These are phyloP conservation scores for Rugonectria rugulosa DNA, from an alignment of 2,329 filamentous ascomycete species.

Conservation along the genomic window DNA sequence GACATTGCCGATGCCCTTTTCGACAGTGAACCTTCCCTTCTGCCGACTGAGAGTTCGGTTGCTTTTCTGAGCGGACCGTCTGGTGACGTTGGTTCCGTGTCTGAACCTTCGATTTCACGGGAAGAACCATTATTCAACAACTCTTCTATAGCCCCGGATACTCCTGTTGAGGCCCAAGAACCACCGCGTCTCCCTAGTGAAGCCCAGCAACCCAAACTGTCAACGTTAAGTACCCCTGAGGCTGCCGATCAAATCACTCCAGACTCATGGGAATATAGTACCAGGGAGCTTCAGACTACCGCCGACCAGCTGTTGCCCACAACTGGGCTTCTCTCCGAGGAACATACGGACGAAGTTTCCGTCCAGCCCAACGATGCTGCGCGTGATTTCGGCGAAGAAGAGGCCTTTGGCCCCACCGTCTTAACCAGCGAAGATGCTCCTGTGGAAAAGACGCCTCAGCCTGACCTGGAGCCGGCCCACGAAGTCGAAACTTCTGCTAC, in stretches of 20 bases:
- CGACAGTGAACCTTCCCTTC: background rate
- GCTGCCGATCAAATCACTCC: background rate
- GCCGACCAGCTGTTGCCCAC: background rate
- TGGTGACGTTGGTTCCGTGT: too few relatives aligned
- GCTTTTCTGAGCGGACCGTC: too few relatives aligned
- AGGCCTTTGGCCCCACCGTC: background rate
- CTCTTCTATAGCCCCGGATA: background rate
- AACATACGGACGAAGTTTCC: background rate
- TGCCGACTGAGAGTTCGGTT: too few relatives aligned
- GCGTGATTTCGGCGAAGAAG: background rate
- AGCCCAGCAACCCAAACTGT: background rate
- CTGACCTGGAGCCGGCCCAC: background rate
- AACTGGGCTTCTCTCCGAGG: background rate
- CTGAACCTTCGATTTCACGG: background rate
- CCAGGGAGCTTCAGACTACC: background rate
- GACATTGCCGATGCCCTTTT: conserved; percentile 21
- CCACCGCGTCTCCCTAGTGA: too few relatives aligned
- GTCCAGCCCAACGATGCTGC: background rate
- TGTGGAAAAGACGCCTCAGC: background rate
- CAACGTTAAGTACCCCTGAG: background rate
- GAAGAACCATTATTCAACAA: background rate
- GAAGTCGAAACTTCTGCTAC: background rate
- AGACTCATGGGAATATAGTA: background rate
- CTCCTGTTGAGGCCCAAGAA: background rate
- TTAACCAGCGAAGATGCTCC: background rate